A percentile compares a stretch with the other conserved stretches of the same genome.
Evolutionary conservation across 768 basidiomycete genomes (phyloP).

Genomic region (Russula sp.): DNA sequence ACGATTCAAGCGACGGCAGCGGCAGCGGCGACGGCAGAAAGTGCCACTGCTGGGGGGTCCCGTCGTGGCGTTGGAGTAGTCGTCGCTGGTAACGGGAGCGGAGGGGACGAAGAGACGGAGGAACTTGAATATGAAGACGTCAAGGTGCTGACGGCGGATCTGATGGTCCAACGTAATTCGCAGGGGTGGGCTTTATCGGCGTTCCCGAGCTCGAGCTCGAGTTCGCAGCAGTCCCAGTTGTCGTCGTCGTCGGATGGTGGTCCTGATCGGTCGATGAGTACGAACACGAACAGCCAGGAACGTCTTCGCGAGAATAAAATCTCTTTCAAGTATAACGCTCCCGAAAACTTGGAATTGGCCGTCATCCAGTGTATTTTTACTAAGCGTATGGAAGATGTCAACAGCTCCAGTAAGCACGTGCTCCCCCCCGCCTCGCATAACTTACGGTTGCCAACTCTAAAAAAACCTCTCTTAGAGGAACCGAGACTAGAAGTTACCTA

Average conservation of each 20-base stretch:
- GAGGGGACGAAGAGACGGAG: neutral
- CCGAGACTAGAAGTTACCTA: neutral
- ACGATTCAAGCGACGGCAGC: no score
- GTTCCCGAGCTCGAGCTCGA: neutral
- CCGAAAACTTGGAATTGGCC: neutral
- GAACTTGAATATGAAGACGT: neutral
- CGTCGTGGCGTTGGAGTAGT: neutral
- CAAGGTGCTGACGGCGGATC: neutral
- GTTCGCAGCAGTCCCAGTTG: neutral
- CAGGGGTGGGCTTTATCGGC: neutral
- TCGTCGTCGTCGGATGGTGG: no score
- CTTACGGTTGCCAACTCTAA: neutral
- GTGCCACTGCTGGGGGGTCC: no score
- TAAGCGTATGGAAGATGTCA: neutral
- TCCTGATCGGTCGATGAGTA: neutral
- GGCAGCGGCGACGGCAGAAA: neutral
- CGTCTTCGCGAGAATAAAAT: neutral
- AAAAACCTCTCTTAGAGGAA: neutral
- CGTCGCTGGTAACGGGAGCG: neutral
- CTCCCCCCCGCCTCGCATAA: neutral
- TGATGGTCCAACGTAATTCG: neutral
- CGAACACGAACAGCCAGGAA: neutral
- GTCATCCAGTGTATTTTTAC: constrained; percentile 4
- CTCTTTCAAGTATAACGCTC: neutral
- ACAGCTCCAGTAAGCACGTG: constrained; percentile 1